Percentiles rank a stretch among this genome's conserved stretches.
Evolutionary conservation across 352 stramenopile genomes (phyloP).

Genomic region (Phytophthora hybrid): DNA sequence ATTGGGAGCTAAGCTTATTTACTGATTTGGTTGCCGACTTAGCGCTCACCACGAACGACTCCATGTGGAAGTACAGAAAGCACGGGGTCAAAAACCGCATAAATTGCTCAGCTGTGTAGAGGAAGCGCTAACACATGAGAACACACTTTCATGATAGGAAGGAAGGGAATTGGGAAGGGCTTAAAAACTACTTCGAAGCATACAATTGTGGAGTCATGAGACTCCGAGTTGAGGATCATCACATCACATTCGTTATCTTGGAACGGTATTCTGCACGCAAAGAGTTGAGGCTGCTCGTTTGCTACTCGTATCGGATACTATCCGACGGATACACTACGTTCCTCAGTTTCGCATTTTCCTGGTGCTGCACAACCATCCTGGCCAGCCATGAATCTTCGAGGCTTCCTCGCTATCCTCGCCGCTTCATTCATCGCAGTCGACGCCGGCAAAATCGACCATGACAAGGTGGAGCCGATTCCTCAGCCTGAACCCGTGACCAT

Average conservation of each 20-base stretch:
- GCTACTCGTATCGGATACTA: no score
- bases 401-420: not conserved
- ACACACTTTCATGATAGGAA: not conserved
- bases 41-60: not conserved
- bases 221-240: not conserved
- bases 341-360: not conserved
- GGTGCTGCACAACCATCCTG: not conserved
- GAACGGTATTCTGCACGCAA: not conserved
- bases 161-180: no score
- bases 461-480: not conserved
- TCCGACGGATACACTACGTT: no score
- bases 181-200: not conserved
- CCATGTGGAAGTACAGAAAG: not conserved
- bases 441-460: not conserved
- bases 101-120: not conserved
- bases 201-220: not conserved
- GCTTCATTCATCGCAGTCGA: not conserved
- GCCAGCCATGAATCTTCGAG: not conserved
- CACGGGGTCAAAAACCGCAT: not conserved
- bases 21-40: no score
- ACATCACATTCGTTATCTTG: not conserved
- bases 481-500: not conserved
- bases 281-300: not conserved
- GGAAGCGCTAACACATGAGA: not conserved
- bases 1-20: no score